phyloP scores from a whole-genome alignment of 1,139 yeast species.

The Candida neerlandica region DNA sequence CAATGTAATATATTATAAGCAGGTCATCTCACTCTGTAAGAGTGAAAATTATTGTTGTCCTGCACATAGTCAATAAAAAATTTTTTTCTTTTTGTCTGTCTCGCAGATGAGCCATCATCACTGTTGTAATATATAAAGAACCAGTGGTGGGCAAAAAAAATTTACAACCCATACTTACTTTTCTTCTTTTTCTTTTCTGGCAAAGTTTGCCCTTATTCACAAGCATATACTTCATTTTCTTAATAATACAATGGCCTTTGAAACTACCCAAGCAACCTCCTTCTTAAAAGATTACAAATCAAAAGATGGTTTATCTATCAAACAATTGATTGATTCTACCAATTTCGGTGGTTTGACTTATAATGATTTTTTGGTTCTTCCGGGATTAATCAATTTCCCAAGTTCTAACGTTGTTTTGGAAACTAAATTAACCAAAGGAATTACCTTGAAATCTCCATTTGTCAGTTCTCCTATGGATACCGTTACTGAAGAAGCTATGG shows the following conservation, averaged over 20 bases:
- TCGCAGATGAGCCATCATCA: background rate
- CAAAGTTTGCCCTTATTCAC: slow-evolving; percentile 41
- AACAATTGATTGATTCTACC: slow-evolving; percentile 85
- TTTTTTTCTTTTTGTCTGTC: background rate
- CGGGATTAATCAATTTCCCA: slow-evolving; percentile 92
- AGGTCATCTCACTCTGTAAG: background rate
- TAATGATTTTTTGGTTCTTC: slow-evolving; percentile 92
- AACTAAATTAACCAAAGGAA: slow-evolving; percentile 85
- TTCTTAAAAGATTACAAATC: slow-evolving; percentile 63
- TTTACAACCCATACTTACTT: slow-evolving; percentile 10
- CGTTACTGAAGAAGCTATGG: slow-evolving; percentile 96
- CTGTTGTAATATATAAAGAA: background rate
- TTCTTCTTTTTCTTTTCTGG: slow-evolving; percentile 40
- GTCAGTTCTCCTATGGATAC: slow-evolving; percentile 99
- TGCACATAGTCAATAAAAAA: background rate
- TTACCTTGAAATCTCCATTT: slow-evolving; percentile 89
- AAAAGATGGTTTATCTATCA: slow-evolving; percentile 85
- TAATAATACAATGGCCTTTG: slow-evolving; percentile 40
- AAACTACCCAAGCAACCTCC: slow-evolving; percentile 68
- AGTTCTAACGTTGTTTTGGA: slow-evolving; percentile 76
- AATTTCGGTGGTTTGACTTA: slow-evolving; percentile 95
- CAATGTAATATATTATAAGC: background rate
- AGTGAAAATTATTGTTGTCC: background rate
- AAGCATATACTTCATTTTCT: slow-evolving; percentile 7
- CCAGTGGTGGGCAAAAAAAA: slow-evolving; percentile 3